Base-by-base conservation (phyloP, 768 basidiomycete species). In the Peribolospora kevripleyi region DNA sequence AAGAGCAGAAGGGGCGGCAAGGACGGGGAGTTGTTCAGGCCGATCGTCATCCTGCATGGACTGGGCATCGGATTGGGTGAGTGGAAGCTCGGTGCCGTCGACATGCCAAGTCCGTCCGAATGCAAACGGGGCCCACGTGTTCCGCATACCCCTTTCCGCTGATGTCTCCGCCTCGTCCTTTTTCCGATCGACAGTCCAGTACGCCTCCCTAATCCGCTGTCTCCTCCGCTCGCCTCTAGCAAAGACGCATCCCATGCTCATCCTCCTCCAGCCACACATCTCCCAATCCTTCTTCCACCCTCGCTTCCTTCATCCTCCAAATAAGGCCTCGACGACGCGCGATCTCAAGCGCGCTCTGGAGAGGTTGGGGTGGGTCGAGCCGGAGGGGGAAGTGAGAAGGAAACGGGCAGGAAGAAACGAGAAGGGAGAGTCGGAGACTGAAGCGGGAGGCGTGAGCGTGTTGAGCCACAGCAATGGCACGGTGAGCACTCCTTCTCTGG, bases 21-120 rank as follows among this genome's bases (percentile, higher is more conserved):
- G 25, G 73, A 25, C 25, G 25, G 25, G 25, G 25, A 25, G 25
- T 25, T 25, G 25, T 25, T 25, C 25, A 74, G 76, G 46, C 88
- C 88, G 0, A 67, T 90, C 43, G 73, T 93, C 11, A 85, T 88
- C 64, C 66, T 86, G 43, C 87, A 93, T 62, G 90, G 90, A 3
- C 76, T 97, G 2, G 88, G 88, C 7, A 73, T 90, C 51, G 87
- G 87, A 3, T 66, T 84, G 10, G 51, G 58, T 3, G 59, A 61
- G 61, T 84, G 57, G 25, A 25, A 25, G 25, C 25, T 25, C 1
- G 25, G 25, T 1, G 25, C 25, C 25, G 25, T 25, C 25, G 25
- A 25, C 25, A 25, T 1, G 25, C 25, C 25, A 25, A 1, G 25
- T 25, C 25, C 25, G 25, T 25, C 25, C 25, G 25, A 25, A 25